Evolutionary conservation across 2,329 filamentous ascomycete genomes (phyloP).

Genomic region (Drechmeria coniospora): DNA sequence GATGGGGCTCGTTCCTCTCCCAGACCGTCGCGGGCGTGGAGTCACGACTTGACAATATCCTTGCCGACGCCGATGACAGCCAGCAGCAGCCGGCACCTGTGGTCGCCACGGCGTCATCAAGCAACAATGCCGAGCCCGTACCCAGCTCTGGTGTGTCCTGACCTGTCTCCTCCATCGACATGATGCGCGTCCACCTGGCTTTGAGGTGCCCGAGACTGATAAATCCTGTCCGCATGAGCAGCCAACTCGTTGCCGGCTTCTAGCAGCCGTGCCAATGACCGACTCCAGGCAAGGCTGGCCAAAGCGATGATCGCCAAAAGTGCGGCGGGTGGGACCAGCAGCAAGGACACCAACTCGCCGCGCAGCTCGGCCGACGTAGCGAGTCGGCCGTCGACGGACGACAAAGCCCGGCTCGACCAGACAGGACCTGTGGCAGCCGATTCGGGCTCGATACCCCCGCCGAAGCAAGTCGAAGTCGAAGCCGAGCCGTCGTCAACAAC

Average conservation of each 20-base stretch:
- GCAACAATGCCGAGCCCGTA: too few species aligned
- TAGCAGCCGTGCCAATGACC: conserved; percentile 53
- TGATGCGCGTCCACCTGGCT: too few species aligned
- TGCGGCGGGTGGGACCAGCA: conserved; percentile 21
- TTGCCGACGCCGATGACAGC: conserved; percentile 56
- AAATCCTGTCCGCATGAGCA: conserved; percentile 4
- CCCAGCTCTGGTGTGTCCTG: too few species aligned
- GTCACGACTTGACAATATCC: conserved; percentile 78
- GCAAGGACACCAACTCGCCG: conserved; percentile 21
- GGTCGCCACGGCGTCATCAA: conserved; percentile 1
- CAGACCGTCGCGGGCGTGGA: conserved; percentile 90
- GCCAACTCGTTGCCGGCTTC: conserved; percentile 47
- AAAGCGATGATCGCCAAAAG: conserved; percentile 69
- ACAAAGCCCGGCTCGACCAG: conserved; percentile 9
- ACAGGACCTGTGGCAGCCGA: conserved; percentile 6
- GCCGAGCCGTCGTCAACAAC: too few species aligned
- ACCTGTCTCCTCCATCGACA: too few species aligned
- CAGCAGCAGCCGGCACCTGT: conserved; percentile 12
- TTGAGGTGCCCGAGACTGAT: not conserved
- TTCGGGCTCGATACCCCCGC: not conserved
- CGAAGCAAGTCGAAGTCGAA: too few species aligned
- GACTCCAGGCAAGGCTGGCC: conserved; percentile 77
- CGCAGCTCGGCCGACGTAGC: conserved; percentile 21
- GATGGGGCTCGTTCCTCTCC: conserved; percentile 71
- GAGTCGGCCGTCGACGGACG: conserved; percentile 13